phyloP scores from a whole-genome alignment of 164 flowering plant species.

The Vitis rupestris region DNA sequence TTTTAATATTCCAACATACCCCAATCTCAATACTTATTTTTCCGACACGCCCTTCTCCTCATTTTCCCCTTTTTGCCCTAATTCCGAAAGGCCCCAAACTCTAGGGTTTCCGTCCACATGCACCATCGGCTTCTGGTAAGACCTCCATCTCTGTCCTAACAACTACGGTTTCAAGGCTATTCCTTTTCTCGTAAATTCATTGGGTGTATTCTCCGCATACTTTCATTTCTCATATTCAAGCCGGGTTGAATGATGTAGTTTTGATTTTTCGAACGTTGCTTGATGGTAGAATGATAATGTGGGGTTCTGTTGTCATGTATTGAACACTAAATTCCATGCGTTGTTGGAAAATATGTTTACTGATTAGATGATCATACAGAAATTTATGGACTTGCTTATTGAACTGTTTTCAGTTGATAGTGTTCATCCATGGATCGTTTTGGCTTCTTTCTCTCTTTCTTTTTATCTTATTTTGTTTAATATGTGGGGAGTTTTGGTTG shows the following conservation, averaged over 20 bases:
- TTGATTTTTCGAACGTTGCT: neutral
- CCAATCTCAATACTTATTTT: conserved; percentile 1
- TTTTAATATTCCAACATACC: conserved; percentile 7
- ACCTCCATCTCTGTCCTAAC: neutral
- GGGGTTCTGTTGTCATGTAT: neutral
- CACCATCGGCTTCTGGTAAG: conserved; percentile 23
- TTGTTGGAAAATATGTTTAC: neutral
- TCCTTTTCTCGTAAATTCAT: neutral
- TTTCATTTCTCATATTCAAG: neutral
- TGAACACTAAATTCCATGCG: neutral
- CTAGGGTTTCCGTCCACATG: conserved; percentile 33
- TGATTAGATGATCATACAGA: neutral
- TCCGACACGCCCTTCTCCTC: conserved; percentile 10
- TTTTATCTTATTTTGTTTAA: neutral
- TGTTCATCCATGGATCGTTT: neutral
- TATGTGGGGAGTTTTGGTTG: neutral
- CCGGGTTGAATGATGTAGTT: neutral
- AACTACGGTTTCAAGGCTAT: neutral
- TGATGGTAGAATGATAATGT: too few relatives aligned
- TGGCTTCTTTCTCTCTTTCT: neutral
- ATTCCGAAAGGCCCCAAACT: conserved; percentile 31
- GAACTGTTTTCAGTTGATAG: neutral
- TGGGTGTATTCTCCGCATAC: neutral
- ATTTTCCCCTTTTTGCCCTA: conserved; percentile 19
- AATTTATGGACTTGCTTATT: neutral